A percentile compares a stretch with the other conserved stretches of the same genome.
phyloP scores from a whole-genome alignment of 1,284 basidiomycete genomes.

The Heliocybe sulcata region DNA sequence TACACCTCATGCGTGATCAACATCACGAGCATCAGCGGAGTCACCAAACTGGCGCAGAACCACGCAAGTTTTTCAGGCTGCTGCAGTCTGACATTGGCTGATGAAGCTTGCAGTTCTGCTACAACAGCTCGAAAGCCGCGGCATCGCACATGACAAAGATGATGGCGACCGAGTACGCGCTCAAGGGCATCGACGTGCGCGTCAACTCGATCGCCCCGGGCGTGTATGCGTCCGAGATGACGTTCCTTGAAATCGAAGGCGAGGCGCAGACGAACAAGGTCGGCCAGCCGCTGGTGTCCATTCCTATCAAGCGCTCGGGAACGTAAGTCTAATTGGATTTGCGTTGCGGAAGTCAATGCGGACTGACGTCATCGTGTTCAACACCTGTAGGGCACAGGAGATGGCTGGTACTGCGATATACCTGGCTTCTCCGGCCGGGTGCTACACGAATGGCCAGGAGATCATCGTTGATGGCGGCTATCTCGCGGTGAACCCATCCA shows the following conservation, averaged over 20 bases:
- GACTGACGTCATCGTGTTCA: conserved; percentile 1
- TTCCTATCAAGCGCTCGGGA: conserved; percentile 44
- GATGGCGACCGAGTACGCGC: conserved; percentile 66
- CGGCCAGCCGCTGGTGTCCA: conserved; percentile 25
- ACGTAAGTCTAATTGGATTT: conserved; percentile 38
- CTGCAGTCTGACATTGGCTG: neutral
- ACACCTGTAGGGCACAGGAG: conserved; percentile 46
- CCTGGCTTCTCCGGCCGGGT: conserved; percentile 47
- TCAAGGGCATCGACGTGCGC: conserved; percentile 62
- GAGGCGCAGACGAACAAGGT: conserved; percentile 43
- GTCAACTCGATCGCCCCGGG: conserved; percentile 71
- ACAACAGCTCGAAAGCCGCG: conserved; percentile 75
- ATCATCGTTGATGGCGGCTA: conserved; percentile 70
- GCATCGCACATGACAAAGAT: conserved; percentile 67
- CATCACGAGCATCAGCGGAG: conserved; percentile 69
- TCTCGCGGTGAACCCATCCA: conserved; percentile 45
- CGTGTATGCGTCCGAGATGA: conserved; percentile 74
- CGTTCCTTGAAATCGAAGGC: conserved; percentile 37
- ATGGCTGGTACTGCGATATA: conserved; percentile 72
- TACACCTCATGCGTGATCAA: conserved; percentile 66
- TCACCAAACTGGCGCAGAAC: conserved; percentile 61
- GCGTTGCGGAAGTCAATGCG: neutral
- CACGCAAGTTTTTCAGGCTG: conserved; percentile 49
- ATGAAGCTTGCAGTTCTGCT: conserved; percentile 50
- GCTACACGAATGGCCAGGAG: conserved; percentile 68